Conservation (phyloP, 2,329 filamentous ascomycete species). For the Cryoendolithus antarcticus region DNA sequence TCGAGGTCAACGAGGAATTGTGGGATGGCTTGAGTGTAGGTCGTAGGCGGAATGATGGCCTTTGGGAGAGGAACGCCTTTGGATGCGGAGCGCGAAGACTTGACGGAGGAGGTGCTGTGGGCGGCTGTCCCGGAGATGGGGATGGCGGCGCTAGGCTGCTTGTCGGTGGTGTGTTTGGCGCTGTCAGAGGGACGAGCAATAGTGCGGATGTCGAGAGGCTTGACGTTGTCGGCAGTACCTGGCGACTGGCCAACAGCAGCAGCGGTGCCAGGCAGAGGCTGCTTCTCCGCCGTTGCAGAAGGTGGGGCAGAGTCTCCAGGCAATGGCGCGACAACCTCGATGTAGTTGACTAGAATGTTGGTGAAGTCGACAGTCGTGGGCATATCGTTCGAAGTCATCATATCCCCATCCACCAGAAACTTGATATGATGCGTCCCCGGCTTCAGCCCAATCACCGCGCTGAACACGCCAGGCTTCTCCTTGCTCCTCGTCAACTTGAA, state of each 20-base stretch:
- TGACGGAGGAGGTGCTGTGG: neutral
- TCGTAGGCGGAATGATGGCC: slow-evolving; percentile 33
- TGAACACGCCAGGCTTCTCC: slow-evolving; percentile 43
- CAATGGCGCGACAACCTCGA: slow-evolving; percentile 53
- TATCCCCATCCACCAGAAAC: slow-evolving; percentile 87
- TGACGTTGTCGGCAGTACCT: slow-evolving; percentile 23
- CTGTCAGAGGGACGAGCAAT: slow-evolving; percentile 10
- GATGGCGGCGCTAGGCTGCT: neutral
- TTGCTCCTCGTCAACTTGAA: slow-evolving; percentile 66
- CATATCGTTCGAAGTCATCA: slow-evolving; percentile 75
- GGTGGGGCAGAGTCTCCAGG: slow-evolving; percentile 3
- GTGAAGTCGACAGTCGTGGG: slow-evolving; percentile 96
- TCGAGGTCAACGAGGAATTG: slow-evolving; percentile 80
- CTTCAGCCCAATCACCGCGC: slow-evolving; percentile 67
- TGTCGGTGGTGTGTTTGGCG: neutral
- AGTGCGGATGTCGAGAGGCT: slow-evolving; percentile 42
- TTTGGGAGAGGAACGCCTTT: slow-evolving; percentile 7
- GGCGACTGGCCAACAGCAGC: slow-evolving; percentile 3
- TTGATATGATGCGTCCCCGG: slow-evolving; percentile 94
- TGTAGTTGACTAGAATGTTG: slow-evolving; percentile 96
- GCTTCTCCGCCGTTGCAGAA: slow-evolving; percentile 8
- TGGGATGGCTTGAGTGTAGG: slow-evolving; percentile 65
- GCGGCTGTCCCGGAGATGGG: neutral
- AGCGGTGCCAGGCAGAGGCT: slow-evolving; percentile 16
- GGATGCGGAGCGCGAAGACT: neutral